phyloP scores from a whole-genome alignment of 148 eudicot species.

The Hydrangea macrophylla region DNA sequence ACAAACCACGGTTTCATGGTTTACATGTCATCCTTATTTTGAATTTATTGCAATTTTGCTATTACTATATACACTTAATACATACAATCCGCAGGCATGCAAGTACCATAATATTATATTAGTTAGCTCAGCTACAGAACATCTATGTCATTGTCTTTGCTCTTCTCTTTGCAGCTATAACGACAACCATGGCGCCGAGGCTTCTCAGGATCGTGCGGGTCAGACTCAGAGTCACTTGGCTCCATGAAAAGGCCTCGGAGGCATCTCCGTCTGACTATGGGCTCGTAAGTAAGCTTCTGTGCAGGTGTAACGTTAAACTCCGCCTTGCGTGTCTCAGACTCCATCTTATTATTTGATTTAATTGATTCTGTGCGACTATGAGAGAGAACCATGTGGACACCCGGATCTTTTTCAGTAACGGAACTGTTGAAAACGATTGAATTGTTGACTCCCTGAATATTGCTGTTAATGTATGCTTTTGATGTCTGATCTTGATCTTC shows the following conservation, averaged over 20 bases:
- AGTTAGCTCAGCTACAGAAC: constrained; percentile 20
- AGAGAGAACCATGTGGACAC: constrained; percentile 42
- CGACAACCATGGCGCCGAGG: constrained; percentile 74
- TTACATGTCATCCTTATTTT: background rate
- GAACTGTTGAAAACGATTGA: constrained; percentile 57
- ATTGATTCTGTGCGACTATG: constrained; percentile 22
- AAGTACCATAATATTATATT: background rate
- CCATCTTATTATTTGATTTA: constrained; percentile 18
- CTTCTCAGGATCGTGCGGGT: constrained; percentile 45
- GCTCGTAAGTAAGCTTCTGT: constrained; percentile 52
- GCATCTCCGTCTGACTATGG: constrained; percentile 66
- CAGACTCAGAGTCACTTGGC: constrained; percentile 73
- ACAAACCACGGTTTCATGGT: background rate
- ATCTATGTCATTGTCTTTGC: constrained; percentile 30
- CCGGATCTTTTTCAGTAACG: constrained; percentile 52
- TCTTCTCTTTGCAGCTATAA: constrained; percentile 31
- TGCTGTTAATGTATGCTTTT: constrained; percentile 61
- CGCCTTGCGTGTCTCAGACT: constrained; percentile 31
- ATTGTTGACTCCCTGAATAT: constrained; percentile 72
- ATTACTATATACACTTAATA: background rate
- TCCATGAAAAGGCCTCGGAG: constrained; percentile 62
- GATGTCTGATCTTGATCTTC: constrained; percentile 29
- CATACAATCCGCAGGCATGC: background rate
- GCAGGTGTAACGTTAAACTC: constrained; percentile 38
- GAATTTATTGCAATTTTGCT: background rate